Evolutionary conservation across 306 rosid species (phyloP), one percentile per base, ranked within the genome.

Genomic region (Prinsepia uniflora): DNA sequence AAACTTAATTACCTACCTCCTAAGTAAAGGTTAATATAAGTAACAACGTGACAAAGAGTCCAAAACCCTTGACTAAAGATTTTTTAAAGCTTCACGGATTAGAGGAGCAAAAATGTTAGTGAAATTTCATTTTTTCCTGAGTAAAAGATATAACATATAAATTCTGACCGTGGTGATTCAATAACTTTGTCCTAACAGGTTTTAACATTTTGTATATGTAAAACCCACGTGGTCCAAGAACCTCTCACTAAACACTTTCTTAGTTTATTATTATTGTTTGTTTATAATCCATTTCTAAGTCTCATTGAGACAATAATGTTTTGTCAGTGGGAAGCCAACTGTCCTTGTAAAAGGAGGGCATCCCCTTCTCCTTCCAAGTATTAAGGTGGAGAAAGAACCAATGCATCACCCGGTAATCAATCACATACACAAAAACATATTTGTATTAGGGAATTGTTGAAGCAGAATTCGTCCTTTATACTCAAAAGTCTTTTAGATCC

Each of bases 371-470:
- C 50, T 64, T 75, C 78, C 74, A 43, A 76, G 50, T 55, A 52
- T 47, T 56, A 47, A 49, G 75, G 75, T 72, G 43, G 63, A 57
- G 47, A 14, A 22, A 34, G 18, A 53, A 75, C 45, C 53, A 49
- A 20, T 36, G 61, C 72, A 75, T 67, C 70, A 67, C 84, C 76
- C 63, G 76, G 84, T 72, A 72, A 82, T 80, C 71, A 53, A 39
- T 68, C 62, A 12, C 15, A 56, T 42, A 58, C 70, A 66, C 62
- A 49, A 76, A 65, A 76, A 22, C 30, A 8, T 57, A 8, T 13
- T 19, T 54, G 57, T 66, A 10, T 22, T 73, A 65, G 65, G 39
- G 65, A 81, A 79, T 24, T 24, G 1, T 24, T 24, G 30, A 24
- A 24, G 30, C 30, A 24, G 30, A 24, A 24, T 24, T 24, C 30